These are phyloP conservation scores for Alopecurus myosuroides DNA, from an alignment of 176 grass and related monocot species.

Conservation along the genomic window DNA sequence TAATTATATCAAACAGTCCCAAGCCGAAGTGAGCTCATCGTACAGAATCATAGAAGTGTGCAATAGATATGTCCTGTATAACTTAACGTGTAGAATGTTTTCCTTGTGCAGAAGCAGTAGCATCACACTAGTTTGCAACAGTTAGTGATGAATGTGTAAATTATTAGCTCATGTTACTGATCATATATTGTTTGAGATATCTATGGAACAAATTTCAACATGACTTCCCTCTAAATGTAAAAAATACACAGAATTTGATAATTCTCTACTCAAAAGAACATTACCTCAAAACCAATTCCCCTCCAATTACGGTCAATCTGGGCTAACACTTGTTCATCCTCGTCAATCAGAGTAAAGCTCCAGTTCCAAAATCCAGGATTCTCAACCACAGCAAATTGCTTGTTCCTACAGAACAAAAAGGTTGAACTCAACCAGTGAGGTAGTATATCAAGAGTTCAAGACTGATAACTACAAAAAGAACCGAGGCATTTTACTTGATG, in stretches of 20 bases:
- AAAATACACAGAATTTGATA: neutral
- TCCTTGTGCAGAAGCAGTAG: constrained; percentile 5
- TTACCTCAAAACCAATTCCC: constrained; percentile 92
- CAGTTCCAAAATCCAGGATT: constrained; percentile 98
- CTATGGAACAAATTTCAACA: neutral
- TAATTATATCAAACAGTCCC: neutral
- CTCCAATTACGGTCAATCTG: constrained; percentile 95
- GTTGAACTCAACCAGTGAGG: constrained; percentile 19
- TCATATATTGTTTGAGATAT: constrained; percentile 6
- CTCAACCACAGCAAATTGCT: constrained; percentile 98
- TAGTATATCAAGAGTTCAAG: constrained; percentile 22
- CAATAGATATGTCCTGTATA: neutral
- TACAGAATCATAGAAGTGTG: neutral
- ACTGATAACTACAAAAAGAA: constrained; percentile 13
- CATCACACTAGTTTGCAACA: neutral
- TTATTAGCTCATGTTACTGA: neutral
- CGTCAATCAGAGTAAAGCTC: constrained; percentile 84
- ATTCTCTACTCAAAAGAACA: neutral
- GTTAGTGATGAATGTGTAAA: neutral
- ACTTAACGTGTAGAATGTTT: neutral
- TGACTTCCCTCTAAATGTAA: neutral
- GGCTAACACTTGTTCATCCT: constrained; percentile 75
- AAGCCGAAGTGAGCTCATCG: neutral
- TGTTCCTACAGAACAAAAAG: constrained; percentile 56
- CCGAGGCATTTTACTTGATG: constrained; percentile 1